A percentile compares a stretch with the other conserved stretches of the same genome.
Conservation (phyloP, 2,329 filamentous ascomycete genomes). For the Venturia pyrina region DNA sequence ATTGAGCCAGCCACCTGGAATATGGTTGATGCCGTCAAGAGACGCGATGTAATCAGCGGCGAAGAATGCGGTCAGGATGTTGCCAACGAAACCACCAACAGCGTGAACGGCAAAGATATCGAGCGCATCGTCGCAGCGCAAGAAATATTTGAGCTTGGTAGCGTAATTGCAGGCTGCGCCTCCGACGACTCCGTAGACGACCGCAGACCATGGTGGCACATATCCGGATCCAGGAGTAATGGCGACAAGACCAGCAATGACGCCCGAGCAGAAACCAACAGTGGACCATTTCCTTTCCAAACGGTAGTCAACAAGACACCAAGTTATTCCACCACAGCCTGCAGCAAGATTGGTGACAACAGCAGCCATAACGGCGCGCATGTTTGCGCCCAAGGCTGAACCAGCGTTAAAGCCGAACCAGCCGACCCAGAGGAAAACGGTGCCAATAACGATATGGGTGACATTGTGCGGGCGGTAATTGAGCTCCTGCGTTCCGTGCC, state of each 20-base stretch:
- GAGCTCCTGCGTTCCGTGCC: conserved; percentile 76
- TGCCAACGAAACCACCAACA: conserved; percentile 68
- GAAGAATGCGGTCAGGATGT: conserved; percentile 71
- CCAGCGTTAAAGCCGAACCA: conserved; percentile 96
- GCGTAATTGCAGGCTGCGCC: conserved; percentile 77
- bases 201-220: conserved; percentile 75
- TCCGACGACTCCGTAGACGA: conserved; percentile 68
- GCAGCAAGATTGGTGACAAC: conserved; percentile 80
- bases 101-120: conserved; percentile 83
- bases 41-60: conserved; percentile 77
- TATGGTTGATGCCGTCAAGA: conserved; percentile 59
- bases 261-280: conserved; percentile 85
- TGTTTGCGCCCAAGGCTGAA: conserved; percentile 68
- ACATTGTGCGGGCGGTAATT: conserved; percentile 92
- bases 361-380: conserved; percentile 78
- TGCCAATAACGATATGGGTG: conserved; percentile 83
- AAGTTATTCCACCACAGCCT: conserved; percentile 75
- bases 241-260: conserved; percentile 75
- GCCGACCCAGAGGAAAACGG: conserved; percentile 88
- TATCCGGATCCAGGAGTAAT: conserved; percentile 84
- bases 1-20: conserved; percentile 73
- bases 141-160: conserved; percentile 79
- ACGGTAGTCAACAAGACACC: conserved; percentile 82
- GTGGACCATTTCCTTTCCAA: conserved; percentile 88
- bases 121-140: conserved; percentile 72